Percentiles rank a stretch among this genome's conserved stretches.
phyloP scores from a whole-genome alignment of 305 asterid genomes.

The Withania somnifera region DNA sequence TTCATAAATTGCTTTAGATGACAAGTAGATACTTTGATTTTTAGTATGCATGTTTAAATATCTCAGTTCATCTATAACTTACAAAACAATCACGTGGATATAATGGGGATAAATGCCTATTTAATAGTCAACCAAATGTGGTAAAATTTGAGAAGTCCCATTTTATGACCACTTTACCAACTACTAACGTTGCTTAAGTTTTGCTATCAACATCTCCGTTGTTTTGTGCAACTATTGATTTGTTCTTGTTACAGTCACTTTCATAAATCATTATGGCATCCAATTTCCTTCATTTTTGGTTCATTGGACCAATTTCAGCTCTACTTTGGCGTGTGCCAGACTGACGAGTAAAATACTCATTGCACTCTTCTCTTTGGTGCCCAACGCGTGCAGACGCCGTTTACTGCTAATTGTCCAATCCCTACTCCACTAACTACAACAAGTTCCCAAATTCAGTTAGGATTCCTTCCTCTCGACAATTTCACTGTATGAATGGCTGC shows the following conservation, averaged over 20 bases:
- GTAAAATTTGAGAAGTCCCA: neutral
- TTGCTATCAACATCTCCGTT: neutral
- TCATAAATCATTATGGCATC: neutral
- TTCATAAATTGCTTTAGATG: no score
- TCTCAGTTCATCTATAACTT: no score
- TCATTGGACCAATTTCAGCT: neutral
- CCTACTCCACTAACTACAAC: no score
- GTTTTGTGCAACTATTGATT: neutral
- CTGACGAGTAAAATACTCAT: neutral
- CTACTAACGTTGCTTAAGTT: neutral
- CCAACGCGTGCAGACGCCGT: neutral
- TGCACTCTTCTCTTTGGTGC: neutral
- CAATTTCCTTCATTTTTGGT: neutral
- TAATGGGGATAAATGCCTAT: no score
- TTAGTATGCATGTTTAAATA: no score
- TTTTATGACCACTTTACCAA: neutral
- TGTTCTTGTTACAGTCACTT: neutral
- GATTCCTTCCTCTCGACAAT: neutral
- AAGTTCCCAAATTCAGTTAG: neutral
- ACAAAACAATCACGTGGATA: no score
- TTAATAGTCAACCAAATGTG: neutral
- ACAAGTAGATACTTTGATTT: no score
- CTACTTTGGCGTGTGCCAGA: neutral
- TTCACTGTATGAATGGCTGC: constrained; percentile 21
- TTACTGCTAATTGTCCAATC: neutral